Evolutionary conservation across 2,329 filamentous ascomycete genomes (phyloP), one percentile per base, ranked within the genome.

Genomic region (Ophiostoma populinum): DNA sequence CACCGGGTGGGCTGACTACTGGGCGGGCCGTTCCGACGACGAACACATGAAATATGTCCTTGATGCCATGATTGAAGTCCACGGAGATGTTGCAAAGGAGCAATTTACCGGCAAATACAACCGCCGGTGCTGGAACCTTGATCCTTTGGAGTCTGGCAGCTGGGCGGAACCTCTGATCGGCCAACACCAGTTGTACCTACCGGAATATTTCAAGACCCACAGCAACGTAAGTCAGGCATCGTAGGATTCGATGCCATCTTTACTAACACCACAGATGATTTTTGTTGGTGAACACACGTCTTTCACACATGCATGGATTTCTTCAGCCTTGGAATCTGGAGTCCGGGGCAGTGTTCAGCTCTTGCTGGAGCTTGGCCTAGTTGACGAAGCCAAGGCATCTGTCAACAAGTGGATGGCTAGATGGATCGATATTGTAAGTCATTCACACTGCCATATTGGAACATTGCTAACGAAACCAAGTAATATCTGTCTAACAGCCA

Each of bases 381-480:
- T 31, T 12, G 29, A 31, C 11, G 29, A 31, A 21, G 29, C 29
- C 4, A 31, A 31, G 17, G 29, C 19, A 9, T 18, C 29, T n/a
- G 29, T 31, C 12, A 19, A 31, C 18, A 31, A 31, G 18, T 31
- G 29, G 29, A 31, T 31, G 29, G 29, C 29, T 3, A 31, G 29
- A 31, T 31, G 29, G 29, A 31, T 31, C 19, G 29, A 31, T 21
- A 31, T 31, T 22, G n/a, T n/a, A n/a, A n/a, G n/a, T n/a, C n/a
- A n/a, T n/a, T n/a, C n/a, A n/a, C n/a, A n/a, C n/a, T n/a, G n/a
- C n/a, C n/a, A n/a, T n/a, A n/a, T n/a, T n/a, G n/a, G n/a, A n/a
- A n/a, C n/a, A n/a, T n/a, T n/a, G n/a, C n/a, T n/a, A n/a, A n/a
- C n/a, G n/a, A n/a, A n/a, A n/a, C n/a, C n/a, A n/a, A n/a, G n/a